Conservation (phyloP, 371 early-diverging fungal species). For the Thermomucor indicae-seudaticae region DNA sequence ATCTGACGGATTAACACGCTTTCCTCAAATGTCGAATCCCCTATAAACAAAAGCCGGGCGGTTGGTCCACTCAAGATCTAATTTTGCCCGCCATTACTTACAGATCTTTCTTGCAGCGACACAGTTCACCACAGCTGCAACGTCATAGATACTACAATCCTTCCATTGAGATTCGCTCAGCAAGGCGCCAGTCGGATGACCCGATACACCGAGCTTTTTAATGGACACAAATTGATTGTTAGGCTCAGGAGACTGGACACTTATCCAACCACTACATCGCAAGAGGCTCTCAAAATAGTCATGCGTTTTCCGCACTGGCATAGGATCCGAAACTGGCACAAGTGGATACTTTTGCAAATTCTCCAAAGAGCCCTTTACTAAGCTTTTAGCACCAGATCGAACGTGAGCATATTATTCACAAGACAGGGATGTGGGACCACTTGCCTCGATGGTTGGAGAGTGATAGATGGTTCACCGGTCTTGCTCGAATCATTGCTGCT, state of each 20-base stretch:
- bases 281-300: conserved; percentile 18
- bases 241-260: conserved; percentile 18
- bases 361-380: not conserved
- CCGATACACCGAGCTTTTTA: conserved; percentile 38
- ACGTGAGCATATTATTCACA: too few relatives aligned
- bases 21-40: conserved; percentile 52
- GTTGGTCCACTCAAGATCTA: not conserved
- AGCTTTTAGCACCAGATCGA: not conserved
- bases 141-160: conserved; percentile 55
- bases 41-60: conserved; percentile 15
- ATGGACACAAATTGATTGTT: conserved; percentile 31
- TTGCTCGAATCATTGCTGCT: too few relatives aligned
- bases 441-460: too few relatives aligned
- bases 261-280: conserved; percentile 1
- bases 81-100: conserved; percentile 1
- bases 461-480: too few relatives aligned
- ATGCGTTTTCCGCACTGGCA: conserved; percentile 17
- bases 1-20: conserved; percentile 33
- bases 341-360: not conserved
- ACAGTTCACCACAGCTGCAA: conserved; percentile 48
- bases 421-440: too few relatives aligned
- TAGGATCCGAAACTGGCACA: conserved; percentile 30
- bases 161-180: conserved; percentile 48
- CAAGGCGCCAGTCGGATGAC: conserved; percentile 47
- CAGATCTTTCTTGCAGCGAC: conserved; percentile 33